Base-by-base conservation (phyloP, 306 rosid species). In the Mucuna pruriens region DNA sequence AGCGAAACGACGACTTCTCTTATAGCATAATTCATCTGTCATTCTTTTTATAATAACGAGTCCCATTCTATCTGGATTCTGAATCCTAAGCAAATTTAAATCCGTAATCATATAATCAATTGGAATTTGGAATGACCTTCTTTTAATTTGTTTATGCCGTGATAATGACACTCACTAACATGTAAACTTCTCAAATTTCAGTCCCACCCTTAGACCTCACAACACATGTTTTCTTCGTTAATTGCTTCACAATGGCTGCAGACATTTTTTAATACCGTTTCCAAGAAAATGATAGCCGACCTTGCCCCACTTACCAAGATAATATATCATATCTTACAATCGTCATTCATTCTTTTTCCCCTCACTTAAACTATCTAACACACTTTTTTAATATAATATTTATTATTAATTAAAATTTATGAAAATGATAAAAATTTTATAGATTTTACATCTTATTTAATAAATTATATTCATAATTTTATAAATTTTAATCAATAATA, bases 141-240 rank as follows among this genome's bases (percentile, higher is more conserved):
- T 82, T n/a, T n/a, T n/a, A n/a, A n/a, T n/a, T 82, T 88, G 62
- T 86, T 77, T 79, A 79, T 70, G 51, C 67, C 31, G 33, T 22
- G 94, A 90, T 38, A 84, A 83, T 86, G 94, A 92, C 94, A 88
- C 94, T 90, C 94, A 86, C 91, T 84, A 82, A 82, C 90, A 86
- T 80, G 79, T 76, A 82, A 71, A 87, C 78, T 83, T 85, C 70
- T 83, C 80, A 60, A 54, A 55, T 36, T 75, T 82, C 23, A 55
- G 85, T 86, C 90, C 67, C 69, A 58, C 74, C 42, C 67, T 52
- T 58, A 58, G 67, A 62, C 78, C 87, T 13, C 49, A 85, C 76
- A 75, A 61, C n/a, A 10, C 79, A 40, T 73, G 67, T 78, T 77
- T 77, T 69, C 42, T 39, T 80, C 69, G 10, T 46, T 77, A 61